Conservation (phyloP, 768 basidiomycete species). For the Cantharellus cinnabarinus region DNA sequence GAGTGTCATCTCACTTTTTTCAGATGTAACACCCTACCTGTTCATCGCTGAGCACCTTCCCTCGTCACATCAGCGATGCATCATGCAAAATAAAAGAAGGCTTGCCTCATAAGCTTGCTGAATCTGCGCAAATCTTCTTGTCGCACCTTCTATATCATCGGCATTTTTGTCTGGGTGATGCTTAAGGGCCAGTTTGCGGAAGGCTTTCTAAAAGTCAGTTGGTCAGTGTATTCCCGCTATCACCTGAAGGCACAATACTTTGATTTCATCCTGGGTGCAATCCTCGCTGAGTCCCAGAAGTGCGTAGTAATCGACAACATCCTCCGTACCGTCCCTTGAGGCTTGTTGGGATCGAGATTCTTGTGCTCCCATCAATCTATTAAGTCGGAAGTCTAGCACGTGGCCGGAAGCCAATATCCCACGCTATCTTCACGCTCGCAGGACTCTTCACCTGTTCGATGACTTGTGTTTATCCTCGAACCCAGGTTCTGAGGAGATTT, state of each 20-base stretch:
- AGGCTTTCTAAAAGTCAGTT: constrained; percentile 8
- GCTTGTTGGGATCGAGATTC: constrained; percentile 33
- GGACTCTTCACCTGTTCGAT: neutral
- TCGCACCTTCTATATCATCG: constrained; percentile 66
- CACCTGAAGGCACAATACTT: neutral
- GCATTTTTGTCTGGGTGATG: constrained; percentile 34
- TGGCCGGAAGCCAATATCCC: neutral
- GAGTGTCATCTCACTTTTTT: constrained; percentile 4
- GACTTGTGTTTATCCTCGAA: too few relatives aligned
- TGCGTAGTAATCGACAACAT: constrained; percentile 53
- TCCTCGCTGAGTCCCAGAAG: constrained; percentile 63
- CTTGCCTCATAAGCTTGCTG: constrained; percentile 92
- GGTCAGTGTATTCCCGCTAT: neutral
- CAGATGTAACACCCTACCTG: constrained; percentile 36
- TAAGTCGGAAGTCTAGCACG: neutral
- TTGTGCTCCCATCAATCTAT: constrained; percentile 37
- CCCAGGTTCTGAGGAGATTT: too few relatives aligned
- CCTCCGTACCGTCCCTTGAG: constrained; percentile 8
- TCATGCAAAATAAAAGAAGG: constrained; percentile 3
- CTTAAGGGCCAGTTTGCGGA: constrained; percentile 11
- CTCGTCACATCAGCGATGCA: neutral
- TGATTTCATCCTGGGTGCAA: constrained; percentile 70
- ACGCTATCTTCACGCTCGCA: neutral
- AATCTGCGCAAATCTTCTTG: constrained; percentile 63
- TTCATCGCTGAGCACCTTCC: constrained; percentile 77